Evolutionary conservation across 1,284 basidiomycete genomes (phyloP), one percentile per base, ranked within the genome.

Genomic region (Ceratobasidium sp.): DNA sequence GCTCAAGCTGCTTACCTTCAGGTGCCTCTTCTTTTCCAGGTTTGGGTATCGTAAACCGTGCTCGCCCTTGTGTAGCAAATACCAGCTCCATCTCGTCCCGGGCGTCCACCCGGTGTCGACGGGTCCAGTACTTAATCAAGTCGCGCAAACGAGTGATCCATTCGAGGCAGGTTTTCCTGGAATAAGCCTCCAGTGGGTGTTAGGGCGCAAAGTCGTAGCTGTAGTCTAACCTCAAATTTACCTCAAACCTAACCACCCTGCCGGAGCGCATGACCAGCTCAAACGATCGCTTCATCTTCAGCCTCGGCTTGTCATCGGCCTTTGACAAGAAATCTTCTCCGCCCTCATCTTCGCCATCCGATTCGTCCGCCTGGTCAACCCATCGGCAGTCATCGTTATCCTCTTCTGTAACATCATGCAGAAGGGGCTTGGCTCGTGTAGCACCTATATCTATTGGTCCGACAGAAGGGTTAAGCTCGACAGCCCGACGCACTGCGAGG

Each of bases 71-170:
- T 29, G 82, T 82, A 39, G 85, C 82, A 79, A 89, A 87, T 19
- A 88, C 86, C 46, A 92, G 82, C 74, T 93, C 88, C 90, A 95
- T 95, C 81, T 95, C 91, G 75, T 90, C 86, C 72, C 85, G 84
- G 19, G 94, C 90, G 79, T 94, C 92, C 53, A 84, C 84, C 43
- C 86, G 85, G 78, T 93, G 89, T 48, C 90, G 87, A 69, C 88
- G 84, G 68, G 86, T 89, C 94, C 94, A 96, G 80, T 93, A 96
- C 11, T 83, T 81, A 43, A 91, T 82, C 34, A 95, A 85, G 49
- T 86, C 87, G 31, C 88, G 86, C 1, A 96, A 85, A 65, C 88
- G 86, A 69, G 87, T 85, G 63, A 95, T 88, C 94, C 94, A 96
- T 78, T 96, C 92, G 59, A 90, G 80, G 1, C 91, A 91, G 53